A percentile compares a stretch with the other conserved stretches of the same genome.
Evolutionary conservation across 192 early-diverging fungal genomes (phyloP).

Genomic region (Umbelopsis ramanniana): DNA sequence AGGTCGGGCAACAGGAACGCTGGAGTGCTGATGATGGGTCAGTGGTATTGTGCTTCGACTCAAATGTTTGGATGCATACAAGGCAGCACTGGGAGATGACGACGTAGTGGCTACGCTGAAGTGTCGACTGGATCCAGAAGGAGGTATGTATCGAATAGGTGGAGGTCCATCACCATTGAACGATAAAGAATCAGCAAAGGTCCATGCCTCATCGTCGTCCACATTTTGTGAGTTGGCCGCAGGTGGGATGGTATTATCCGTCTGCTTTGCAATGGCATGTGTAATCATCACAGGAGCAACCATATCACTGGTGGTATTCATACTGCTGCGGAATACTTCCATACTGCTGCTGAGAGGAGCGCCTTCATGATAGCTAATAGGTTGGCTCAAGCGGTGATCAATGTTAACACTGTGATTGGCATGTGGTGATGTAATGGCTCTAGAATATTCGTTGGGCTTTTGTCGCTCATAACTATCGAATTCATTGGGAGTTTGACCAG

Average conservation of each 20-base stretch:
- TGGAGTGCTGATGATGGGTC: constrained; percentile 37
- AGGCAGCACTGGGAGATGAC: constrained; percentile 3
- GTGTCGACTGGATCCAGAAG: constrained; percentile 24
- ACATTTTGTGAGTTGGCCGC: not conserved
- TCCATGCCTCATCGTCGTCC: constrained; percentile 26
- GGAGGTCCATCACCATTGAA: constrained; percentile 10
- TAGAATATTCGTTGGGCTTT: constrained; percentile 43
- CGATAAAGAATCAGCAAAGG: constrained; percentile 29
- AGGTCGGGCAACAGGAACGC: constrained; percentile 30
- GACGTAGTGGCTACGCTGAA: constrained; percentile 34
- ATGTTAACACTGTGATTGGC: constrained; percentile 15
- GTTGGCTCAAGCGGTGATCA: not conserved
- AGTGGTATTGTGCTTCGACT: constrained; percentile 14
- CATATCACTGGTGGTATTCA: constrained; percentile 28
- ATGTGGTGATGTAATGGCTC: constrained; percentile 1
- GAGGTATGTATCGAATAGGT: constrained; percentile 37
- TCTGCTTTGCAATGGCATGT: constrained; percentile 23
- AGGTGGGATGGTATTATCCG: not conserved
- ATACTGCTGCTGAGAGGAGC: constrained; percentile 31
- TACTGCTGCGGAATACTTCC: constrained; percentile 40
- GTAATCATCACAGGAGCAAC: constrained; percentile 21
- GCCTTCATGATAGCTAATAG: not conserved
- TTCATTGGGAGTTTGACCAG: constrained; percentile 39
- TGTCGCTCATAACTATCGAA: constrained; percentile 25
- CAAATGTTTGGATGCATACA: constrained; percentile 7